Percentiles rank a stretch among this genome's conserved stretches.
phyloP scores from a whole-genome alignment of 2,329 filamentous ascomycete species.

The Aureobasidium leucospermi region DNA sequence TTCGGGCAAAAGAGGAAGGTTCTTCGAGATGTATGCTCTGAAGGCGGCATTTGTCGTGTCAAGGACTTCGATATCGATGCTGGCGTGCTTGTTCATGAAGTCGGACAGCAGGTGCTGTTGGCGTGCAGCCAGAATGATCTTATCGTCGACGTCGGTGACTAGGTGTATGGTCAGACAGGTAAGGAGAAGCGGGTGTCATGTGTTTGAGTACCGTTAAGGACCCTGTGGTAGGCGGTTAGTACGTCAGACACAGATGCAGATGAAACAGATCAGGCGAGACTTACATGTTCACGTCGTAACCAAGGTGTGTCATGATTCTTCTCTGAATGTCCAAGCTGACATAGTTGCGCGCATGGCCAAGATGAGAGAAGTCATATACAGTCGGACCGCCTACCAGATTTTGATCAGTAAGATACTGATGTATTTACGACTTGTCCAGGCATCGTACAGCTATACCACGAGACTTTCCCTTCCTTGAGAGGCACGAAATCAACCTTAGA shows the following conservation, averaged over 20 bases:
- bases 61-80: slow-evolving; percentile 39
- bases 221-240: too few species aligned
- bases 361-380: background rate
- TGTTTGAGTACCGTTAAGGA: too few species aligned
- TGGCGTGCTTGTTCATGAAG: slow-evolving; percentile 48
- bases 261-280: slow-evolving; percentile 49
- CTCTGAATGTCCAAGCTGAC: slow-evolving; percentile 83
- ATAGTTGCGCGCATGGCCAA: slow-evolving; percentile 57
- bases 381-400: too few species aligned
- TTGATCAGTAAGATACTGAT: too few species aligned
- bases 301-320: slow-evolving; percentile 75
- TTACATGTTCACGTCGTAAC: slow-evolving; percentile 65
- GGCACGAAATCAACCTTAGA: slow-evolving; percentile 68
- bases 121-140: slow-evolving; percentile 59
- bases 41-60: slow-evolving; percentile 46
- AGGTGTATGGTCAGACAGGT: too few species aligned
- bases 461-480: slow-evolving; percentile 54
- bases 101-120: slow-evolving; percentile 71
- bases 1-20: slow-evolving; percentile 47
- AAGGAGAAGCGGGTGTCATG: too few species aligned
- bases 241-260: too few species aligned
- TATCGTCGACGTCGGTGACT: slow-evolving; percentile 38
- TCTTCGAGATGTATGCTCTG: slow-evolving; percentile 57
- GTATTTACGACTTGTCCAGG: too few species aligned
- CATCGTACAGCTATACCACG: slow-evolving; percentile 56